Base-by-base conservation (phyloP, 2,329 filamentous ascomycete species). In the Teratosphaeriaceae sp. region DNA sequence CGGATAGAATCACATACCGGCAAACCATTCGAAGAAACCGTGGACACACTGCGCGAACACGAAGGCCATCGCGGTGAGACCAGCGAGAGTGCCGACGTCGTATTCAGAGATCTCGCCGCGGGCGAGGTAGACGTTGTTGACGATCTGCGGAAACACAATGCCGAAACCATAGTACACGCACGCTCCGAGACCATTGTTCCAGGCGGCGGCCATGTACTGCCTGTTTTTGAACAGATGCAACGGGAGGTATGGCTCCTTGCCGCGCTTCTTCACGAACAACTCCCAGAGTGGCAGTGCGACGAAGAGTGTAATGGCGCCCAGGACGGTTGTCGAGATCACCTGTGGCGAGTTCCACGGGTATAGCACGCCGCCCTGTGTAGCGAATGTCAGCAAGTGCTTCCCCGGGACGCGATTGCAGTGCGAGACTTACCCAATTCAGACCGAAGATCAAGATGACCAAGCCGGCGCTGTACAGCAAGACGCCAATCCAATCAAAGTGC, bases 301-400 rank as follows among this genome's bases (percentile, higher is more conserved):
- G 40, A 61, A 55, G 3, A 58, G 9, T 22, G 6, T 42, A 5
- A 53, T 31, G 11, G 41, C 52, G 13, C 56, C 57, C 7, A 56
- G 42, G 15, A 58, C 46, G 42, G 57, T 57, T 3, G 53, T 52
- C 12, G 47, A 48, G 30, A 62, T 55, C 7, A 59, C 56, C 16
- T 54, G 45, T 8, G 48, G 43, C 11, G 49, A 55, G 34, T 48
- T 51, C 59, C 59, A 62, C 3, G 59, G 57, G 38, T 60, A 57
- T 13, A 48, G 48, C 16, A 3, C 13, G 21, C 29, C 16, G 30
- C 16, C n/a, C n/a, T n/a, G n/a, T n/a, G n/a, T 16, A 34, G 30
- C 30, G 9, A n/a, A 18, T 18, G 15, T 23, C 8, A 27, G 37
- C 15, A 16, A n/a, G 3, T 7, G 15, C 16, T 3, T 8, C n/a